phyloP scores from a whole-genome alignment of 2,329 filamentous ascomycete genomes.

The Trichophyton equinum region DNA sequence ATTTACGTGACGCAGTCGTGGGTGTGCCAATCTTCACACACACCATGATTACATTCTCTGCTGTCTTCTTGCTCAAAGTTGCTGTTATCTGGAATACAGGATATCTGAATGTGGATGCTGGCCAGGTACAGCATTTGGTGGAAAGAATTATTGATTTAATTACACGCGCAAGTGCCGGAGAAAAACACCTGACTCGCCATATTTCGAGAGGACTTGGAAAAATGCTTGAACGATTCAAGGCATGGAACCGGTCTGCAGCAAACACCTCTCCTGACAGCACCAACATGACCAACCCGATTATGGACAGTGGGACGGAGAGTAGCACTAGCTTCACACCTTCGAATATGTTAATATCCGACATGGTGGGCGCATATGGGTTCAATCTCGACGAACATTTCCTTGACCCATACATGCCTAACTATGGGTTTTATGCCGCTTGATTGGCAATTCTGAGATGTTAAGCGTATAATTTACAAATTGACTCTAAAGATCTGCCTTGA shows the following conservation, averaged over 20 bases:
- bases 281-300: not conserved
- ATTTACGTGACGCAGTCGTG: slow-evolving; percentile 38
- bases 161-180: slow-evolving; percentile 31
- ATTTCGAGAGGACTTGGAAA: slow-evolving; percentile 32
- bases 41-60: slow-evolving; percentile 36
- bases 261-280: not conserved
- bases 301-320: not conserved
- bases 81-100: slow-evolving; percentile 34
- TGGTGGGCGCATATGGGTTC: slow-evolving; percentile 34
- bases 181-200: slow-evolving; percentile 30
- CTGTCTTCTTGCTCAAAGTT: slow-evolving; percentile 35
- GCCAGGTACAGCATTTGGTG: slow-evolving; percentile 27
- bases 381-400: slow-evolving; percentile 31
- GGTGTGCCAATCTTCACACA: slow-evolving; percentile 37
- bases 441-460: not conserved
- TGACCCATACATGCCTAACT: slow-evolving; percentile 31
- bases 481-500: not conserved
- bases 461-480: not conserved
- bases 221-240: slow-evolving; percentile 31
- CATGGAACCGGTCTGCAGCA: slow-evolving; percentile 21
- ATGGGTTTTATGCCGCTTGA: slow-evolving; percentile 17
- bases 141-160: slow-evolving; percentile 30
- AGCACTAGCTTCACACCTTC: slow-evolving; percentile 17
- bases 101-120: slow-evolving; percentile 29
- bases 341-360: slow-evolving; percentile 29